Conservation (phyloP, 1,284 basidiomycete species). For the Chondrostereum purpureum region DNA sequence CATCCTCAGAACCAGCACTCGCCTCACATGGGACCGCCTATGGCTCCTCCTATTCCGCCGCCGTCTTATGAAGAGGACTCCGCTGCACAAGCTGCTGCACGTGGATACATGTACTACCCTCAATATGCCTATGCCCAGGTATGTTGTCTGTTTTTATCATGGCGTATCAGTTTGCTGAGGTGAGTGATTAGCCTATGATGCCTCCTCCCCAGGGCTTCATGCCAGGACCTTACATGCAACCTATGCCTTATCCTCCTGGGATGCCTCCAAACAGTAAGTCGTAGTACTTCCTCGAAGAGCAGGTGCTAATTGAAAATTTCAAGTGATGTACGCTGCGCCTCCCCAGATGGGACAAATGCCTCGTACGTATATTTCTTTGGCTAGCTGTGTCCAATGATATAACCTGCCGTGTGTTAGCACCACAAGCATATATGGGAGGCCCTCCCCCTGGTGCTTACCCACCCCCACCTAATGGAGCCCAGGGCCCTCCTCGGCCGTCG, state of each 20-base stretch:
- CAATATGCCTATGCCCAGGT: conserved; percentile 74
- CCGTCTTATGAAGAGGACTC: conserved; percentile 71
- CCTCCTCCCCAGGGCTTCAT: conserved; percentile 73
- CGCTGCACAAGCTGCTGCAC: conserved; percentile 50
- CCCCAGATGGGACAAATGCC: conserved; percentile 79
- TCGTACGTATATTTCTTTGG: conserved; percentile 41
- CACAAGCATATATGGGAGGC: conserved; percentile 29
- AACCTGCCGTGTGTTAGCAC: conserved; percentile 31
- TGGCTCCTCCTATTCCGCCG: conserved; percentile 60
- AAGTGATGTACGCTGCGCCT: conserved; percentile 69
- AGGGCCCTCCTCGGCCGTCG: conserved; percentile 58
- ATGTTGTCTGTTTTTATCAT: conserved; percentile 16
- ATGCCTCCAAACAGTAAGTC: conserved; percentile 69
- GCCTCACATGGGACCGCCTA: conserved; percentile 61
- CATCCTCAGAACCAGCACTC: conserved; percentile 53
- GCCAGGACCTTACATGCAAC: conserved; percentile 72
- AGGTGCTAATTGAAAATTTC: conserved; percentile 7
- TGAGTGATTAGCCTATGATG: conserved; percentile 57
- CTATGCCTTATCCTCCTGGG: conserved; percentile 69
- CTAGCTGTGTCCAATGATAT: neutral
- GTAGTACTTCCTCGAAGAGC: conserved; percentile 3
- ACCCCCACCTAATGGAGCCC: conserved; percentile 62
- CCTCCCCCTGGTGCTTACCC: conserved; percentile 50
- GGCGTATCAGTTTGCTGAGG: too few relatives aligned
- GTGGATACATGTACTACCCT: conserved; percentile 67